These are phyloP conservation scores for Dactylonectria estremocensis DNA, from an alignment of 2,329 filamentous ascomycete genomes.

Conservation along the genomic window DNA sequence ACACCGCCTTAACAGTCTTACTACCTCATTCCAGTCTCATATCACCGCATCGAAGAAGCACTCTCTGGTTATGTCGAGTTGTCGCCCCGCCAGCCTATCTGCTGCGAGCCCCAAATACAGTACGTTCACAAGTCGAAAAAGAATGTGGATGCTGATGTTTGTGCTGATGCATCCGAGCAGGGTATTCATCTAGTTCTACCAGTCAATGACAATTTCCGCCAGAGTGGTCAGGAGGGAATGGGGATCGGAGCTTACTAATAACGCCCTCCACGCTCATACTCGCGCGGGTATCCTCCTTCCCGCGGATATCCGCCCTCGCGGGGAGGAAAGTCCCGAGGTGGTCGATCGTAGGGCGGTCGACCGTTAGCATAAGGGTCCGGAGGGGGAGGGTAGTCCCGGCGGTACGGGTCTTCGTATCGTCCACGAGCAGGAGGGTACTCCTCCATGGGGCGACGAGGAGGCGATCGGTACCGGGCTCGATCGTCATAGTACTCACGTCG, in stretches of 20 bases:
- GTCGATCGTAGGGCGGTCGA: slow-evolving; percentile 70
- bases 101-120: slow-evolving; percentile 37
- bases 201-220: slow-evolving; percentile 55
- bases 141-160: slow-evolving; percentile 34
- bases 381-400: slow-evolving; percentile 76
- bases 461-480: slow-evolving; percentile 84
- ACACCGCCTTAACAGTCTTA: slow-evolving; percentile 28
- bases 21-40: slow-evolving; percentile 34
- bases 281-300: slow-evolving; percentile 60
- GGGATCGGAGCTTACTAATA: slow-evolving; percentile 63
- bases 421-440: slow-evolving; percentile 81
- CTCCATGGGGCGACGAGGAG: slow-evolving; percentile 82
- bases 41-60: slow-evolving; percentile 39
- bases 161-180: slow-evolving; percentile 36
- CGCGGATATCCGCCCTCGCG: slow-evolving; percentile 58
- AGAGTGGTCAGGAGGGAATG: slow-evolving; percentile 44
- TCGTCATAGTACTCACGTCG: slow-evolving; percentile 92
- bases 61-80: slow-evolving; percentile 43
- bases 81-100: slow-evolving; percentile 32
- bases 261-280: slow-evolving; percentile 66
- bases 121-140: slow-evolving; percentile 34
- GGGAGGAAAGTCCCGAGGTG: slow-evolving; percentile 67
- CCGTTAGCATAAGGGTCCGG: slow-evolving; percentile 75
- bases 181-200: slow-evolving; percentile 53
- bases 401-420: slow-evolving; percentile 84